Base-by-base conservation (phyloP, 352 stramenopile species). In the Phytopythium chamaehyphon region DNA sequence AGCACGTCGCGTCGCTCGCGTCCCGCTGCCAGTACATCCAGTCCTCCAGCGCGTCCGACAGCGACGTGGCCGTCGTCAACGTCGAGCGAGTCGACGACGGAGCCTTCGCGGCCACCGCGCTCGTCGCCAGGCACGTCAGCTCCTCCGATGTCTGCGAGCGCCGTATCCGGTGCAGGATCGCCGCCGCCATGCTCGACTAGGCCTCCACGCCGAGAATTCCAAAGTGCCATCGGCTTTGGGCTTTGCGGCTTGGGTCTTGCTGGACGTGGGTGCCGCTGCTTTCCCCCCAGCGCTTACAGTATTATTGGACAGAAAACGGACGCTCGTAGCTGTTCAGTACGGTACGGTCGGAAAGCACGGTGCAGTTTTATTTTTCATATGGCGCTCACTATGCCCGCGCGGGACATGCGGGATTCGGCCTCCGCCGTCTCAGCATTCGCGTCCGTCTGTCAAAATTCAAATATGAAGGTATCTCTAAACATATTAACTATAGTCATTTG, bases 11-110 rank as follows among this genome's bases (percentile, higher is more conserved):
- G 44, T 90, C 81, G 53, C 47, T 65, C 22, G 70, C 73, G 49
- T 92, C 81, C 21, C 81, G 81, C 58, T 92, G 76, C 81, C 81
- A 92, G 71, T 92, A 90, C 59, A 92, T 80, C 81, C 81, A 92
- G 54, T 88, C 76, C 49, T 89, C 73, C 2, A 89, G 60, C 37
- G 63, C 64, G 21, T 80, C 71, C 21, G 49, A 40, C 16, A 57
- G 44, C 8, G 59, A 71, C 22, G 66, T 71, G 11, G 68, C 46
- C 36, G 61, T 67, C 10, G 86, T 55, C 42, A 88, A 68, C 23
- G 75, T 85, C 24, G 70, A 69, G 26, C 74, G 72, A 40, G 67
- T 51, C 9, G 69, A 71, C 2, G 73, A 74, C 24, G 50, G 51
- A 33, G 5, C 28, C 28, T 5, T 9, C 24, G 57, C 52, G 6